These are phyloP conservation scores for Hydnomerulius pinastri DNA, from an alignment of 768 basidiomycete genomes.

Conservation along the genomic window DNA sequence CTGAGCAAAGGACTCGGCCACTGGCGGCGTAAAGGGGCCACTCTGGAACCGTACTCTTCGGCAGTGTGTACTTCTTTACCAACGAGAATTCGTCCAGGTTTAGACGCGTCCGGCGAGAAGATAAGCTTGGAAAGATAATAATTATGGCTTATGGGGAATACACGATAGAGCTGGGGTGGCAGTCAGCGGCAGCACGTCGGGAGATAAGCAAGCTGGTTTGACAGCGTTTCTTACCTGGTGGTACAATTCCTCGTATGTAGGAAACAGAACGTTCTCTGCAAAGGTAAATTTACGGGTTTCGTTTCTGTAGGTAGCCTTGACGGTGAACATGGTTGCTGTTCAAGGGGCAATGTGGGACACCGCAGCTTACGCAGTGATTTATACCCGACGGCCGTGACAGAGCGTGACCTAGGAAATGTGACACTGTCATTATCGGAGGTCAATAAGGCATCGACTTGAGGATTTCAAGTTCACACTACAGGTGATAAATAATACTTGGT, in stretches of 20 bases:
- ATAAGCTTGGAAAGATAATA: slow-evolving; percentile 69
- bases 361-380: slow-evolving; percentile 19
- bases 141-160: slow-evolving; percentile 62
- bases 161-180: slow-evolving; percentile 58
- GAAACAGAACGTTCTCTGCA: slow-evolving; percentile 51
- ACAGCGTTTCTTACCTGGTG: slow-evolving; percentile 51
- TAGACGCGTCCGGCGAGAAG: slow-evolving; percentile 63
- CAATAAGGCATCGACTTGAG: no score
- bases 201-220: not conserved
- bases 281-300: slow-evolving; percentile 74
- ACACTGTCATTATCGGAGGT: not conserved
- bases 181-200: slow-evolving; percentile 20
- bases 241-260: slow-evolving; percentile 60
- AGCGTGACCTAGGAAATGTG: slow-evolving; percentile 10
- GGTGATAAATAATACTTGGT: no score
- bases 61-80: slow-evolving; percentile 58
- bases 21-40: slow-evolving; percentile 50
- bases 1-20: slow-evolving; percentile 63
- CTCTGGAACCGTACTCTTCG: slow-evolving; percentile 56
- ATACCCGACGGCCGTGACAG: slow-evolving; percentile 25
- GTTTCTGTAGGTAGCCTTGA: slow-evolving; percentile 74
- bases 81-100: slow-evolving; percentile 59
- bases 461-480: no score
- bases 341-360: slow-evolving; percentile 15
- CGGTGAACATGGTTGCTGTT: slow-evolving; percentile 59